Evolutionary conservation across 768 basidiomycete species (phyloP), one percentile per base, ranked within the genome.

Genomic region (Macrolepiota albuminosa): DNA sequence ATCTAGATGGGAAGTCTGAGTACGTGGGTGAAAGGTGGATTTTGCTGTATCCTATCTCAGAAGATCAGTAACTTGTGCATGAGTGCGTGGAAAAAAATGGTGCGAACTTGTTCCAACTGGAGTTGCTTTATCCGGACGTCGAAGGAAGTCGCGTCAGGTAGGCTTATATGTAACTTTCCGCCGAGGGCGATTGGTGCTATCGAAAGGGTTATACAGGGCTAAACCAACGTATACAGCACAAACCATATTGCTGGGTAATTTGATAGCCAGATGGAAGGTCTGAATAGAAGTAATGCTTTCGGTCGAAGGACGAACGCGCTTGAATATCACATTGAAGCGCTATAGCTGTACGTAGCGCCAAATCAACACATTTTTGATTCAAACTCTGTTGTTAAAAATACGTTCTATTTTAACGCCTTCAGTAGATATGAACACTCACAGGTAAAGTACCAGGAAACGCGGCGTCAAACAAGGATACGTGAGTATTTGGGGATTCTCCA

Each of bases 271-370:
- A 81, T 0, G 97, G 95, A 39, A 97, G 81, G 72, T 98, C 97
- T 5, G 92, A 83, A 69, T 99, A 98, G 72, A 98, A 98, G 71
- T 99, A 99, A 71, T 98, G 97, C 70, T 99, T 99, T 64, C 97
- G 80, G 72, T 98, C 97, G 66, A 98, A 98, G 0, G 91, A 81
- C 0, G 93, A 96, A 21, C 81, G 78, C 0, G 64, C 63, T 63
- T 91, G 91, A 54, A 96, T 78, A 5, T 80, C 63, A 13, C 85
- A 78, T 37, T 82, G 73, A 26, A 98, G 78, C 5, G 95, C 95
- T 2, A 95, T 67, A 0, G 95, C 91, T 0, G 93, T 87, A 8
- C 91, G 81, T 0, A 95, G 71, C 3, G 90, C 93, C 6, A 97
- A 81, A 61, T 89, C 83, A 2, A 97, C 88, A 59, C 87, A 89